Evolutionary conservation across 2,329 filamentous ascomycete species (phyloP).

Genomic region (Fusarium fujikuroi): DNA sequence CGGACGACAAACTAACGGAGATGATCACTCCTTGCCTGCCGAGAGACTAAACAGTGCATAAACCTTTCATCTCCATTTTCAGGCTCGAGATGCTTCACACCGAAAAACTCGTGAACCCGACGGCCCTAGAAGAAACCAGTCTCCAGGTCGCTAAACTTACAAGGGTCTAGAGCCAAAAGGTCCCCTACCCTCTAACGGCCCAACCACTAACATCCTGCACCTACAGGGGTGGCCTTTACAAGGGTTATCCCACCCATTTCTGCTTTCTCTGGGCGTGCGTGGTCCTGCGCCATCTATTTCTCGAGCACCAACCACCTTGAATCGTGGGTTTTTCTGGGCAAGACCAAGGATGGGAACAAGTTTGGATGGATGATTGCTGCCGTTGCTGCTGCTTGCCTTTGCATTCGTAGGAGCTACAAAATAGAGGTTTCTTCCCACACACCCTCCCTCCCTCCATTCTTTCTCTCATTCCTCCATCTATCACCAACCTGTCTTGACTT

Average conservation of each 20-base stretch:
- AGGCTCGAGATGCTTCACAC: not conserved
- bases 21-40: not conserved
- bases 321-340: not conserved
- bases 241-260: slow-evolving; percentile 24
- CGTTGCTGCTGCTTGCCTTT: not conserved
- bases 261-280: slow-evolving; percentile 4
- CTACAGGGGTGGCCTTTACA: slow-evolving; percentile 24
- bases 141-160: not conserved
- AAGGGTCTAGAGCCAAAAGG: not conserved
- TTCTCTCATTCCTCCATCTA: not conserved
- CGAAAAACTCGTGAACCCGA: slow-evolving; percentile 3
- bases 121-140: not conserved
- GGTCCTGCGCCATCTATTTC: slow-evolving; percentile 38
- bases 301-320: slow-evolving; percentile 33
- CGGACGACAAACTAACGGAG: not conserved
- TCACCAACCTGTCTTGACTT: not conserved
- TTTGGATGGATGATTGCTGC: slow-evolving; percentile 10
- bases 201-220: slow-evolving; percentile 29
- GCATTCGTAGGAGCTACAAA: slow-evolving; percentile 26
- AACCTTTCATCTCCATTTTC: slow-evolving; percentile 15
- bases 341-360: slow-evolving; percentile 4
- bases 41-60: not conserved
- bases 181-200: slow-evolving; percentile 8
- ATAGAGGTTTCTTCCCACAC: slow-evolving; percentile 25
- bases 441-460: slow-evolving; percentile 2